These are phyloP conservation scores for Gloeopeniophorella convolvens DNA, from an alignment of 768 basidiomycete genomes.

Conservation along the genomic window DNA sequence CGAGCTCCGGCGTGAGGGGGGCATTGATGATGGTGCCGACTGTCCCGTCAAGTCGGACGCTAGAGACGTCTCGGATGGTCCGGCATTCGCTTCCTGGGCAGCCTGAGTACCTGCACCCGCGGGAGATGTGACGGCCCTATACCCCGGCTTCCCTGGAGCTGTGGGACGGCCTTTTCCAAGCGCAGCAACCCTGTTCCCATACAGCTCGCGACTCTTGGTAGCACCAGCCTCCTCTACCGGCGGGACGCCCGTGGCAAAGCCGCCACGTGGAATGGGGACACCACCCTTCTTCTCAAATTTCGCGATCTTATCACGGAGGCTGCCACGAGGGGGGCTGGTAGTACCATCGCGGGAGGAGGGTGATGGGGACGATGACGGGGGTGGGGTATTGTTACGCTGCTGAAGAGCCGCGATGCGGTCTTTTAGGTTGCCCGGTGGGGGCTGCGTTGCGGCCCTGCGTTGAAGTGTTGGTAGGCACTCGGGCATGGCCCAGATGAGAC, in stretches of 20 bases:
- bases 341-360: slow-evolving; percentile 24
- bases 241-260: slow-evolving; percentile 63
- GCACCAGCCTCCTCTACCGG: slow-evolving; percentile 42
- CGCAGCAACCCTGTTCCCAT: slow-evolving; percentile 61
- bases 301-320: slow-evolving; percentile 64
- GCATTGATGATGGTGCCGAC: background rate
- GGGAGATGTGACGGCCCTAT: slow-evolving; percentile 16
- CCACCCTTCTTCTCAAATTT: slow-evolving; percentile 76
- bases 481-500: background rate
- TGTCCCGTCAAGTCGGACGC: background rate
- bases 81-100: slow-evolving; percentile 6
- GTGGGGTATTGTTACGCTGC: slow-evolving; percentile 38
- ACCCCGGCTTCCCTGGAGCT: slow-evolving; percentile 3
- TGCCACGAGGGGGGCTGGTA: slow-evolving; percentile 21
- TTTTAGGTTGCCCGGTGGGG: slow-evolving; percentile 49
- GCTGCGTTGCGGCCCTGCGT: slow-evolving; percentile 21
- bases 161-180: slow-evolving; percentile 24
- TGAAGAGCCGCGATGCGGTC: slow-evolving; percentile 81
- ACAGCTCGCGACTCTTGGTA: slow-evolving; percentile 54
- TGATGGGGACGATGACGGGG: slow-evolving; percentile 30
- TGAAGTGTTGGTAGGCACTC: background rate
- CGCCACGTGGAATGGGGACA: slow-evolving; percentile 66
- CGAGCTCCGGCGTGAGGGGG: background rate
- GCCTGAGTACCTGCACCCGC: background rate
- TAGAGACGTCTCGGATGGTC: background rate